Evolutionary conservation across 2,329 filamentous ascomycete species (phyloP).

Genomic region (Ploettnerulaceae sp.): DNA sequence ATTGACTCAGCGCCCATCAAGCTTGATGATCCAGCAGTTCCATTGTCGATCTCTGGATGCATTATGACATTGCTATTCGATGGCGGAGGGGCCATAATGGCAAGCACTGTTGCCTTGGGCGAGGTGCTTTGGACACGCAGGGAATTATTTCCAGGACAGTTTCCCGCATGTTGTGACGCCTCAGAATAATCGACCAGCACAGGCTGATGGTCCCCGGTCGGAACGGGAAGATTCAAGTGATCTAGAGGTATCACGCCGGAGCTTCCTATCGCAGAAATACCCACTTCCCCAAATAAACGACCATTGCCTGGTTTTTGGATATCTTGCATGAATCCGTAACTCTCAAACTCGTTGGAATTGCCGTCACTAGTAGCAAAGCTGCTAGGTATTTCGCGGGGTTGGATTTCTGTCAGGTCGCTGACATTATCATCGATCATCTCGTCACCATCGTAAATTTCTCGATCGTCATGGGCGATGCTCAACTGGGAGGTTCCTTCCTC

Average conservation of each 20-base stretch:
- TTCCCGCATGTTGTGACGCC: conserved; percentile 11
- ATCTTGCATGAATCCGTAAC: conserved; percentile 17
- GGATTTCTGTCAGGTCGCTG: conserved; percentile 25
- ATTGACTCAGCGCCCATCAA: conserved; percentile 33
- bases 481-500: conserved; percentile 31
- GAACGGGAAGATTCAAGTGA: conserved; percentile 29
- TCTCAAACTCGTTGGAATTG: conserved; percentile 17
- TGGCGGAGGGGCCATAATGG: conserved; percentile 19
- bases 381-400: conserved; percentile 27
- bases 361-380: conserved; percentile 27
- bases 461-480: conserved; percentile 22
- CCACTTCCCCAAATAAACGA: conserved; percentile 34
- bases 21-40: conserved; percentile 26
- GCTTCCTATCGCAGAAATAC: conserved; percentile 29
- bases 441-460: conserved; percentile 19
- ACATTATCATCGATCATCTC: conserved; percentile 18
- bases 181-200: conserved; percentile 1
- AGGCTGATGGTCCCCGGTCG: conserved; percentile 5
- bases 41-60: conserved; percentile 11
- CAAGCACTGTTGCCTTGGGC: conserved; percentile 7
- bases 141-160: conserved; percentile 2
- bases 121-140: background rate
- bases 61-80: conserved; percentile 2
- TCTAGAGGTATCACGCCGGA: conserved; percentile 30
- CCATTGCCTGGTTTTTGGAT: conserved; percentile 14